Evolutionary conservation across 2,329 filamentous ascomycete species (phyloP), one percentile per base, ranked within the genome.

Genomic region (Neonectria punicea): DNA sequence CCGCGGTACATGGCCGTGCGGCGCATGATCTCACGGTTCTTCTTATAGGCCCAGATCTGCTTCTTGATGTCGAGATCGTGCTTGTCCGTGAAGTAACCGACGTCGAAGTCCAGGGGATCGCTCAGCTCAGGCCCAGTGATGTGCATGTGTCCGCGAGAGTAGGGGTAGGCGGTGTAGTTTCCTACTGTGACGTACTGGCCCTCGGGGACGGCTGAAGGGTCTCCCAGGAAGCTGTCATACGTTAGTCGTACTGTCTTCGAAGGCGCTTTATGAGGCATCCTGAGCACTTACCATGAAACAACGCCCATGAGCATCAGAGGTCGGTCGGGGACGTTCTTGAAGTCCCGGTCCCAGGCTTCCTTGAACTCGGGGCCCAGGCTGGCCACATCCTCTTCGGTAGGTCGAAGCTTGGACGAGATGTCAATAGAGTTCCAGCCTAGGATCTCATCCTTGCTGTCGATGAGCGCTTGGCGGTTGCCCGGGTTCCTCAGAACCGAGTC

Each of bases 11-110:
- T 82, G 1, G 81, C 75, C 70, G 87, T 86, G 6, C 88, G 85
- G 2, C 89, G 84, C 51, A 84, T 80, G 61, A 91, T 85, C 74
- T 90, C 88, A 2, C 90, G 86, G 16, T 83, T 81, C 70, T 85
- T 86, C 77, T 92, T 92, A 80, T 92, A 92, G 0, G 81, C 84
- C 88, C 89, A 91, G 6, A 89, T 70, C 28, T 88, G 85, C 71
- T 86, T 88, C 76, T 87, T 86, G 39, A 90, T 54, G 71, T 91
- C 89, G 18, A 87, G 75, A 70, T 90, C 89, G 18, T 87, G 73
- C 14, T 78, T 70, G 55, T 90, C 85, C 4, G 77, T 82, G 34
- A 91, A 82, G 75, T 84, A 89, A 6, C 88, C 89, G 0, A 84
- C 79, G 54, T 88, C 82, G 62, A 91, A 90, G 64, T 89, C 84